Evolutionary conservation across 306 rosid species (phyloP).

Genomic region (Casuarina equisetifolia): DNA sequence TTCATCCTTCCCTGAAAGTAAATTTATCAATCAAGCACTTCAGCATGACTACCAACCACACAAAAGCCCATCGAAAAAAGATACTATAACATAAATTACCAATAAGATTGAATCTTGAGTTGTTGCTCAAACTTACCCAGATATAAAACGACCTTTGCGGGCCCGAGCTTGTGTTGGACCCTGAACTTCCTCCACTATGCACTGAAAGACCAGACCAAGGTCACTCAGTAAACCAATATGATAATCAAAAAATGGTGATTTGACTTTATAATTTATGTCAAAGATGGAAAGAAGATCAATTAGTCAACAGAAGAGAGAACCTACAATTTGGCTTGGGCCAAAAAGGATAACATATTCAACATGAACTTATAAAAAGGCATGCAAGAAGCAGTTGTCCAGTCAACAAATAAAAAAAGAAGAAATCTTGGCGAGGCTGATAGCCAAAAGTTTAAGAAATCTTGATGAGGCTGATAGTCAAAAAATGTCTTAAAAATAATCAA

Average conservation of each 20-base stretch:
- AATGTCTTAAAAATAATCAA: background rate
- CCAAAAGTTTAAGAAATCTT: background rate
- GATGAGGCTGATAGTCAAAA: background rate
- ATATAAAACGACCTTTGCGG: slow-evolving; percentile 84
- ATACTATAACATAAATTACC: slow-evolving; percentile 4
- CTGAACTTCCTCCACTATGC: slow-evolving; percentile 97
- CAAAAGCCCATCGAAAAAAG: background rate
- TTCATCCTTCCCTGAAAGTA: background rate
- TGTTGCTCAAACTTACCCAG: slow-evolving; percentile 57
- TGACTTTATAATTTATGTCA: slow-evolving; percentile 3
- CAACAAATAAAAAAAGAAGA: background rate
- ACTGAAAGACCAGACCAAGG: slow-evolving; percentile 50
- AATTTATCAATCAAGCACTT: slow-evolving; percentile 16
- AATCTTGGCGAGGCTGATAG: background rate
- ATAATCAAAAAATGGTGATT: slow-evolving; percentile 15
- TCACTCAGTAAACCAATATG: slow-evolving; percentile 8
- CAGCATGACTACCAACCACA: background rate
- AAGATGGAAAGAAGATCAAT: slow-evolving; percentile 11
- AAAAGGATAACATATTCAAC: background rate
- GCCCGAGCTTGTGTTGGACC: slow-evolving; percentile 91
- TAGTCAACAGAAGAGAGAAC: background rate
- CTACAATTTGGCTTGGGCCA: background rate
- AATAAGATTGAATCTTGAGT: background rate
- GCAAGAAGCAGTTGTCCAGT: background rate
- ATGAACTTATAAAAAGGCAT: background rate